Conservation (phyloP, 78 protist genomes). For the Goniomonas avonlea region DNA sequence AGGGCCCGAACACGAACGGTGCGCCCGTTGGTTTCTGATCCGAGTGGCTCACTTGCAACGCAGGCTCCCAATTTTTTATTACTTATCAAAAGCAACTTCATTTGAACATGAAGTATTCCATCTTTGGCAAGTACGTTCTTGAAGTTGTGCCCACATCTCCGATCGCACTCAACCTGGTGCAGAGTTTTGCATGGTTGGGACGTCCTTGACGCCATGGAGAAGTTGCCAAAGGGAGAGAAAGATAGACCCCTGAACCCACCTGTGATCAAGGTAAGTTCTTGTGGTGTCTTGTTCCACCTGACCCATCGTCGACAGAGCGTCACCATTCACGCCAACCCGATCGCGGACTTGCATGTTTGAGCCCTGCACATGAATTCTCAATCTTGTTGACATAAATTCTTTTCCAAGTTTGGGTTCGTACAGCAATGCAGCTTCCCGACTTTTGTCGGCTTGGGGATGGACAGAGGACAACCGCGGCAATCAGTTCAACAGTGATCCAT, state of each 20-base stretch:
- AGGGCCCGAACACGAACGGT: conserved; percentile 69
- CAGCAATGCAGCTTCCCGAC: not conserved
- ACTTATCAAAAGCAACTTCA: conserved; percentile 60
- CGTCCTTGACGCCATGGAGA: conserved; percentile 75
- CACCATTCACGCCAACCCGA: conserved; percentile 80
- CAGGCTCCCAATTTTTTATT: conserved; percentile 26
- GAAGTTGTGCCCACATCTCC: not conserved
- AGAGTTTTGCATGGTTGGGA: conserved; percentile 71
- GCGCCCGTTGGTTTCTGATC: not conserved
- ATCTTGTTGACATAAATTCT: not conserved
- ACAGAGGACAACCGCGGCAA: no score
- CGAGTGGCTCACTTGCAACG: not conserved
- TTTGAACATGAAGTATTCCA: conserved; percentile 67
- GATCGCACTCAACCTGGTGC: not conserved
- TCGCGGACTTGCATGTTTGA: conserved; percentile 33
- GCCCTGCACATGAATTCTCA: not conserved
- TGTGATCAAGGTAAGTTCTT: conserved; percentile 3
- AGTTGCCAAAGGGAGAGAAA: conserved; percentile 27
- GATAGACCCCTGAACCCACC: conserved; percentile 52
- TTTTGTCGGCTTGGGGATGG: not conserved
- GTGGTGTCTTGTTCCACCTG: not conserved
- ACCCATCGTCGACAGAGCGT: conserved; percentile 21
- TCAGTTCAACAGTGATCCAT: no score
- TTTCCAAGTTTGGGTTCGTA: not conserved
- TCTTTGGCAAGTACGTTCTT: conserved; percentile 56